Evolutionary conservation across 495 filamentous ascomycete genomes (phyloP).

Genomic region (Trichocladium antarcticum): DNA sequence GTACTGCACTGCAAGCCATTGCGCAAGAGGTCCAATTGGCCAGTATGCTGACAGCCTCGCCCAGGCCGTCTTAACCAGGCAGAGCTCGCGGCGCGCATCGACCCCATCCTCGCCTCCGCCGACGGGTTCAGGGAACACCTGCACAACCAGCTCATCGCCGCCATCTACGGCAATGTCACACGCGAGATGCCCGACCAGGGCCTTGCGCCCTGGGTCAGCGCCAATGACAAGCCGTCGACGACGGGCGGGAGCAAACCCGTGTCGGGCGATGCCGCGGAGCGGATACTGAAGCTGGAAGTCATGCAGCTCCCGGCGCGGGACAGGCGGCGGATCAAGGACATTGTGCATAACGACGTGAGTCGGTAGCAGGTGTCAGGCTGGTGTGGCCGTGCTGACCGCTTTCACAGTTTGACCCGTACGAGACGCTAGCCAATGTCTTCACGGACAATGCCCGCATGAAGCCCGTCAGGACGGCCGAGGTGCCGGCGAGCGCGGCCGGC

Average conservation of each 20-base stretch:
- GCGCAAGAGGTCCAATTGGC: background rate
- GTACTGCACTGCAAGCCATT: constrained; percentile 27
- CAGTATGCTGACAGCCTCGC: constrained; percentile 2
- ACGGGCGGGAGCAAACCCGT: constrained; percentile 64
- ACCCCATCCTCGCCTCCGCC: constrained; percentile 55
- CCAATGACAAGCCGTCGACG: constrained; percentile 84
- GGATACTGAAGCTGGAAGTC: constrained; percentile 80
- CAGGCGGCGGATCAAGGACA: constrained; percentile 73
- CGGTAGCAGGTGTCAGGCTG: background rate
- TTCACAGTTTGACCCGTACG: constrained; percentile 53
- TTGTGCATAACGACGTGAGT: constrained; percentile 46
- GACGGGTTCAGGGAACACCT: constrained; percentile 64
- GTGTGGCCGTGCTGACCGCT: constrained; percentile 8
- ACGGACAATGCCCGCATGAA: constrained; percentile 59
- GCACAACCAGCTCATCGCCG: constrained; percentile 82
- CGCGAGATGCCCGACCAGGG: constrained; percentile 85
- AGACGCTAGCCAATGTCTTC: constrained; percentile 52
- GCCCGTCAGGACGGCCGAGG: constrained; percentile 55
- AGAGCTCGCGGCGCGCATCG: constrained; percentile 68
- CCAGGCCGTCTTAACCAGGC: constrained; percentile 73
- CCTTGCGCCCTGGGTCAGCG: constrained; percentile 89
- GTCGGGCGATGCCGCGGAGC: constrained; percentile 80
- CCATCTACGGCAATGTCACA: constrained; percentile 74
- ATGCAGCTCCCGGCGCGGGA: constrained; percentile 86
- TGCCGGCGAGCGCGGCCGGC: constrained; percentile 66